Percentiles rank a stretch among this genome's conserved stretches.
Conservation (phyloP, 495 filamentous ascomycete species). For the Acidiella bohemica region DNA sequence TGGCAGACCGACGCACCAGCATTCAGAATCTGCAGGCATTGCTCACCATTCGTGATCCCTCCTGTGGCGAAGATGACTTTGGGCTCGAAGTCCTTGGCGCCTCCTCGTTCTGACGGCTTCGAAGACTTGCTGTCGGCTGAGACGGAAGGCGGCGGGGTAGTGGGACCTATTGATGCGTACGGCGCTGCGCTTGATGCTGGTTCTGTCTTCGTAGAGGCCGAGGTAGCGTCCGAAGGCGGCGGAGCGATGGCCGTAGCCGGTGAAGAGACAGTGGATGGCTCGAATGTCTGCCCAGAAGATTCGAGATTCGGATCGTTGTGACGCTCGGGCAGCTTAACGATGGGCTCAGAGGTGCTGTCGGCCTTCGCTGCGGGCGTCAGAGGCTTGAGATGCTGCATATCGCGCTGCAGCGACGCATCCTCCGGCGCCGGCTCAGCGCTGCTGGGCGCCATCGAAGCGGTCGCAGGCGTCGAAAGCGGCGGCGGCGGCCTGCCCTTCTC, state of each 20-base stretch:
- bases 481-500: not conserved
- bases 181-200: not conserved
- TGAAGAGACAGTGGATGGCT: slow-evolving; percentile 2
- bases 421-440: not conserved
- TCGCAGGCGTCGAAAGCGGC: no score
- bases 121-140: not conserved
- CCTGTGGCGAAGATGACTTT: slow-evolving; percentile 89
- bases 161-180: not conserved
- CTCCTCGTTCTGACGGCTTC: not conserved
- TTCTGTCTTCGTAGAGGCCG: not conserved
- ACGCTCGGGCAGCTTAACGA: not conserved
- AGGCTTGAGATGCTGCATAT: slow-evolving; percentile 9
- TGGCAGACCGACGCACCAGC: slow-evolving; percentile 80
- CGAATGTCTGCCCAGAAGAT: not conserved
- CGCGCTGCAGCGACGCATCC: slow-evolving; percentile 12
- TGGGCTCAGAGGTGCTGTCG: slow-evolving; percentile 3
- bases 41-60: slow-evolving; percentile 71
- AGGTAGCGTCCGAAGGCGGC: not conserved
- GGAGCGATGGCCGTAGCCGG: not conserved
- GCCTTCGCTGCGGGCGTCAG: slow-evolving; percentile 1
- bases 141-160: not conserved
- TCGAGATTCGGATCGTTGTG: not conserved
- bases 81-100: slow-evolving; percentile 11
- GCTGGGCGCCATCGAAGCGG: no score
- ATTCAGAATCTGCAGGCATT: slow-evolving; percentile 64